Percentiles rank a stretch among this genome's conserved stretches.
Evolutionary conservation across 2,329 filamentous ascomycete genomes (phyloP).

Genomic region (Fusarium sp.): DNA sequence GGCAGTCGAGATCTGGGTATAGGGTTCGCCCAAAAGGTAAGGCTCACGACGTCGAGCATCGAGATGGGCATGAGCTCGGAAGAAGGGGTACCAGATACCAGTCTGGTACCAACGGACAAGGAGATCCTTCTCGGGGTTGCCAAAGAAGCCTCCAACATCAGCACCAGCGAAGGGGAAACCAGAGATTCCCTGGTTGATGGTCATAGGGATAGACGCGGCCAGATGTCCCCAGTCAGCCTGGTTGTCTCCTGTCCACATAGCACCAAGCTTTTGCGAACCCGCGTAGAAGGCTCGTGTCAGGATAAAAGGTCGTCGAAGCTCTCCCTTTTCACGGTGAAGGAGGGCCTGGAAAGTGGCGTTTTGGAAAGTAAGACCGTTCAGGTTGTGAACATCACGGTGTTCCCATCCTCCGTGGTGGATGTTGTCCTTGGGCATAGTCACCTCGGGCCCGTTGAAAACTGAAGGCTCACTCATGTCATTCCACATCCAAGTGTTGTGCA

Average conservation of each 20-base stretch:
- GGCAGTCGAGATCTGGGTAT: slow-evolving; percentile 85
- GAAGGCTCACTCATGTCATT: slow-evolving; percentile 99
- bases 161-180: slow-evolving; percentile 95
- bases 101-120: slow-evolving; percentile 96
- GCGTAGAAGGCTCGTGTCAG: slow-evolving; percentile 93
- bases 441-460: slow-evolving; percentile 97
- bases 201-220: slow-evolving; percentile 90
- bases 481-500: slow-evolving; percentile 92
- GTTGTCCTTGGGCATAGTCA: slow-evolving; percentile 99
- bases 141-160: slow-evolving; percentile 98
- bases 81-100: slow-evolving; percentile 97
- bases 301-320: slow-evolving; percentile 87
- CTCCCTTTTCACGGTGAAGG: slow-evolving; percentile 85
- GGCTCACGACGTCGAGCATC: slow-evolving; percentile 94
- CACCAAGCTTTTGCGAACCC: slow-evolving; percentile 87
- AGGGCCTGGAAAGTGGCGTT: slow-evolving; percentile 93
- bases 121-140: slow-evolving; percentile 92
- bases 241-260: slow-evolving; percentile 99
- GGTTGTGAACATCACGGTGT: slow-evolving; percentile 94
- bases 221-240: slow-evolving; percentile 93
- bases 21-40: slow-evolving; percentile 86
- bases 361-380: slow-evolving; percentile 94
- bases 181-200: slow-evolving; percentile 89
- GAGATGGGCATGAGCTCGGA: slow-evolving; percentile 96
- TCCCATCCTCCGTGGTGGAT: slow-evolving; percentile 93